Percentiles rank a stretch among this genome's conserved stretches.
These are phyloP conservation scores for Sanghuangporus sanghuang DNA, from an alignment of 1,284 basidiomycete genomes.

Conservation along the genomic window DNA sequence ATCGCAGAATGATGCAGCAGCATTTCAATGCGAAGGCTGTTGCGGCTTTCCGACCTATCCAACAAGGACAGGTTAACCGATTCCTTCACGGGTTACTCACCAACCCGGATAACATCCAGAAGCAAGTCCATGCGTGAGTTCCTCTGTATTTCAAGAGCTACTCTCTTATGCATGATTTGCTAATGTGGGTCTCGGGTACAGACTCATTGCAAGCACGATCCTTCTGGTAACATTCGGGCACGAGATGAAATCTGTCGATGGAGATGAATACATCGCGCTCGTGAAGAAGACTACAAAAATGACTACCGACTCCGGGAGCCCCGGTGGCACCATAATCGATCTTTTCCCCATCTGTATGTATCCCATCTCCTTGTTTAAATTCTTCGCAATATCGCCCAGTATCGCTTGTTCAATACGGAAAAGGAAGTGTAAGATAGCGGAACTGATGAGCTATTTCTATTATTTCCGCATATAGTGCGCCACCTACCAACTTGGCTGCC, in stretches of 20 bases:
- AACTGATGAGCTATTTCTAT: not conserved
- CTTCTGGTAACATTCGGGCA: slow-evolving; percentile 16
- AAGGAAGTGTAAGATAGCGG: not conserved
- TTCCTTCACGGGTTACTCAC: slow-evolving; percentile 23
- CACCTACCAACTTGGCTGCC: slow-evolving; percentile 15
- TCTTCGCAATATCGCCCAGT: not conserved
- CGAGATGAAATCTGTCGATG: slow-evolving; percentile 2
- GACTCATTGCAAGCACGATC: slow-evolving; percentile 12
- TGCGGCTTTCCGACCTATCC: slow-evolving; percentile 23
- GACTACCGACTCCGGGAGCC: slow-evolving; percentile 7
- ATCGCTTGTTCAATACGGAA: not conserved
- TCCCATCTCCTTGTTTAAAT: not conserved
- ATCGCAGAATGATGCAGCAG: slow-evolving; percentile 28
- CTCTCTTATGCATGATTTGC: not conserved
- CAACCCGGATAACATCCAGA: slow-evolving; percentile 23
- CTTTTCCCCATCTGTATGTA: slow-evolving; percentile 14
- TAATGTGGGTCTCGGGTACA: not conserved
- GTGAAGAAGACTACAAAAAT: slow-evolving; percentile 8
- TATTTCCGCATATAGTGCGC: slow-evolving; percentile 2
- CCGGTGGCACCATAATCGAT: slow-evolving; percentile 14
- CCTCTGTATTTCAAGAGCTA: not conserved
- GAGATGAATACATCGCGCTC: slow-evolving; percentile 11
- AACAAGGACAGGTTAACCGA: slow-evolving; percentile 24
- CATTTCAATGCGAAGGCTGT: slow-evolving; percentile 23
- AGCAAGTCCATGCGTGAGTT: slow-evolving; percentile 25